Base-by-base conservation (phyloP, 768 basidiomycete genomes). In the Tricholoma flavovirens region DNA sequence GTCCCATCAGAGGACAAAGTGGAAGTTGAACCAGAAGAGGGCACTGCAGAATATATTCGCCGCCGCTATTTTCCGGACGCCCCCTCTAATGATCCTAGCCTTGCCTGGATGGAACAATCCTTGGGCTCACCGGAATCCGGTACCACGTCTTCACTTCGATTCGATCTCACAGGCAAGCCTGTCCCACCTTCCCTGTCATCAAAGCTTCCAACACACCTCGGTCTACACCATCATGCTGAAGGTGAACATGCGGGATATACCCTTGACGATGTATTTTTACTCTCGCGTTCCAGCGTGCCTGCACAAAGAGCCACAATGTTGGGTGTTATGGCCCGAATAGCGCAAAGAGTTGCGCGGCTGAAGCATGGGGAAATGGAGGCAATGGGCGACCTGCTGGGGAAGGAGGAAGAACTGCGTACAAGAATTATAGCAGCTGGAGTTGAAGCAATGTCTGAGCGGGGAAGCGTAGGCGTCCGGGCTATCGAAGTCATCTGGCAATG, bases 221-320 rank as follows among this genome's bases (percentile, higher is more conserved):
- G 94, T 4, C 75, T 96, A 3, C 93, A 98, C 69, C 94, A 97
- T 66, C 94, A 96, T 65, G 87, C 93, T 0, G 85, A 90, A 54
- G 81, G 86, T 1, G 71, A 75, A 30, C 83, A 79, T 55, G 94
- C 94, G 0, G 94, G 93, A 0, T 97, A 97, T 70, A 94, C 91
- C 0, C 73, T 96, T 1, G 86, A 91, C 43, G 94, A 96, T 57
- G 76, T 96, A 3, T 86, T 95, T 45, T 72, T 89, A 38, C 77
- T 95, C 8, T 83, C 85, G 3, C 75, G 90, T 36, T 93, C 91
- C 0, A 92, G 86, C 2, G 87, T 94, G 0, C 83, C 86, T 11
- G 86, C 88, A 5, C 94, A 98, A 66, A 78, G 93, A 32, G 83
- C 87, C 4, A 82, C 83, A 0, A 94, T 95, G 87, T 73, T 96